Conservation (phyloP, 1,284 basidiomycete species). For the Naganishia liquefaciens region DNA sequence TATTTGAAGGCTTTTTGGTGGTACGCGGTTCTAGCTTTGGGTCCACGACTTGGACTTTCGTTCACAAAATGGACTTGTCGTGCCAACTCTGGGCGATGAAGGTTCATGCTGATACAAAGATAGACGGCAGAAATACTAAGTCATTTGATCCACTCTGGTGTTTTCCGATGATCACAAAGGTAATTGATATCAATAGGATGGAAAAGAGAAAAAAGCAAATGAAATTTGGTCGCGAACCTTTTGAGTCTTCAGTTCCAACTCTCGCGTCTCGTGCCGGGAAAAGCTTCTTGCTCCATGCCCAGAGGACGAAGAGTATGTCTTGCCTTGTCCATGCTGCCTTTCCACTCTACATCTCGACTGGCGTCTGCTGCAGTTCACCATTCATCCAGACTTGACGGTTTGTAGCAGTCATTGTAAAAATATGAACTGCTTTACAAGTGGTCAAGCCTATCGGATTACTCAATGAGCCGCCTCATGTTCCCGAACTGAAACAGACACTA, state of each 20-base stretch:
- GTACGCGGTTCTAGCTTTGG: too few species aligned
- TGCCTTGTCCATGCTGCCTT: not conserved
- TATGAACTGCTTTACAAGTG: slow-evolving; percentile 12
- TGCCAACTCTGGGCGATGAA: not conserved
- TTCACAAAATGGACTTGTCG: too few species aligned
- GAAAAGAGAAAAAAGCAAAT: not conserved
- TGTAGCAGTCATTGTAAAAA: slow-evolving; percentile 6
- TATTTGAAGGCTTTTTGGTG: too few species aligned
- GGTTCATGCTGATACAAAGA: not conserved
- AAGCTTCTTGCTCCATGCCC: not conserved
- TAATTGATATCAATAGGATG: not conserved
- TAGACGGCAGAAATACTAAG: slow-evolving; percentile 12
- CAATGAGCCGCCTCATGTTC: not conserved
- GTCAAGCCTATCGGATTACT: not conserved
- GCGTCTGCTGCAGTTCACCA: not conserved
- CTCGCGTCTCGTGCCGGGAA: not conserved
- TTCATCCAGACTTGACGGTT: not conserved
- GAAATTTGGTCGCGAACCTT: too few species aligned
- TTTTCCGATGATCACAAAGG: not conserved
- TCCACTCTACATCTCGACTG: not conserved
- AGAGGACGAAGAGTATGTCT: not conserved
- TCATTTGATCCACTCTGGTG: slow-evolving; percentile 17
- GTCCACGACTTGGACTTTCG: too few species aligned
- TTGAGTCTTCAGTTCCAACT: not conserved
- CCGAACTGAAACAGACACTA: not conserved